Base-by-base conservation (phyloP, 2,329 filamentous ascomycete species). In the Sporothrix brunneoviolacea region DNA sequence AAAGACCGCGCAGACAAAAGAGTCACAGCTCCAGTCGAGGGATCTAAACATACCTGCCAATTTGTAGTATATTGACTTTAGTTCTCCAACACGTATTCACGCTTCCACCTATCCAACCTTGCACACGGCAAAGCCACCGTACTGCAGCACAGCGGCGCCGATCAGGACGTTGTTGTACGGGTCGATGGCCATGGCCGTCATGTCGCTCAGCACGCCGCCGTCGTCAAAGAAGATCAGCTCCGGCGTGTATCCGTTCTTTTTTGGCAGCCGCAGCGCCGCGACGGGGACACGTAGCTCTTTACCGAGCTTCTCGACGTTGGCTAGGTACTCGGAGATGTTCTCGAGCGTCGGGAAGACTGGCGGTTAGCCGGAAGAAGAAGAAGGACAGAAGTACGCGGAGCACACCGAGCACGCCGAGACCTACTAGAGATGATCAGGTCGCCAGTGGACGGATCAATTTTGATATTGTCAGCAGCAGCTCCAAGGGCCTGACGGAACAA, bases 161-260 rank as follows among this genome's bases (percentile, higher is more conserved):
- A 48, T 16, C n/a, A 37, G 19, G 22, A n/a, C 32, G 8, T 33
- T 33, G 18, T 21, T 22, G 18, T 15, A 9, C 3, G 47, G 37
- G 19, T 49, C 47, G 4, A 49, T 16, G 2, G 40, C 48, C 48
- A 50, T 50, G 32, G 48, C 48, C 22, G 48, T 50, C 48, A 50
- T 50, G 40, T 37, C 30, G 40, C 48, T 50, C 16, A 50, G 30
- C 8, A 50, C 48, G 16, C 39, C 48, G 27, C 48, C 48, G 24
- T 43, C 27, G 40, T 50, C 48, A 32, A 44, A 44, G 19, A 36
- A 51, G 4, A 51, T 8, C 13, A 51, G 35, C 35, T 51, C 48
- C 8, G 48, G 40, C 24, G 22, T 15, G 15, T 51, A 51, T 32
- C 16, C 41, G 4, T 39, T 21, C 9, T 28, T 32, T 13, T 27